A percentile compares a stretch with the other conserved stretches of the same genome.
Conservation (phyloP, 495 filamentous ascomycete genomes). For the Hyaloscypha finlandica region DNA sequence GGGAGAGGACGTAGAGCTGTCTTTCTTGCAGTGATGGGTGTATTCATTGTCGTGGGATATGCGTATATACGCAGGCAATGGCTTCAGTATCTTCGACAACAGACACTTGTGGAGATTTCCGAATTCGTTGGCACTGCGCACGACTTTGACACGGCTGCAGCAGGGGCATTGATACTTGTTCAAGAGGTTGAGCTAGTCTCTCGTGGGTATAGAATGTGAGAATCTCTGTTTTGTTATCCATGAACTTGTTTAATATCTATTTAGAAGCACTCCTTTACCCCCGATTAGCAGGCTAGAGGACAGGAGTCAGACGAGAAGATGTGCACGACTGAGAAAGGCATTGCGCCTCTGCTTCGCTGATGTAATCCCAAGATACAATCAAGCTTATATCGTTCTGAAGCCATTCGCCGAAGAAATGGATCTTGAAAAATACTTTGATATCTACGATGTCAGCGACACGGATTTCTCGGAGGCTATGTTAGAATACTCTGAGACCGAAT, state of each 20-base stretch:
- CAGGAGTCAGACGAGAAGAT: conserved; percentile 73
- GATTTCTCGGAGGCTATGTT: conserved; percentile 70
- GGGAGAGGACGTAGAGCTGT: conserved; percentile 59
- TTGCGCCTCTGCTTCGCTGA: conserved; percentile 68
- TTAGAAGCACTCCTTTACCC: conserved; percentile 79
- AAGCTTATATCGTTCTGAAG: conserved; percentile 65
- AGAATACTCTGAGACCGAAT: conserved; percentile 59
- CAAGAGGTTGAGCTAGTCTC: conserved; percentile 97
- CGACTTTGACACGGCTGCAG: conserved; percentile 78
- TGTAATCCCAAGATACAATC: conserved; percentile 68
- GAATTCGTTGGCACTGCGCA: conserved; percentile 74
- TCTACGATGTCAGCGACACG: conserved; percentile 82
- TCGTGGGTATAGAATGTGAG: conserved; percentile 88
- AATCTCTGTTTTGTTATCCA: background rate
- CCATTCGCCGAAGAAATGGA: conserved; percentile 74
- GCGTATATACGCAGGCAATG: conserved; percentile 79
- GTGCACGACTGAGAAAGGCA: conserved; percentile 72
- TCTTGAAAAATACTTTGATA: conserved; percentile 85
- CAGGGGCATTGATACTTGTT: conserved; percentile 80
- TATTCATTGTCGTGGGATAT: conserved; percentile 61
- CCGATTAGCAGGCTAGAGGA: conserved; percentile 84
- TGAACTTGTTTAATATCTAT: conserved; percentile 40
- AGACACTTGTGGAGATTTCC: conserved; percentile 74
- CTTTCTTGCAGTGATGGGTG: conserved; percentile 56
- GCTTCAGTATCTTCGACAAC: conserved; percentile 78